phyloP scores from a whole-genome alignment of 768 basidiomycete species.

The Mycena leptocephala region DNA sequence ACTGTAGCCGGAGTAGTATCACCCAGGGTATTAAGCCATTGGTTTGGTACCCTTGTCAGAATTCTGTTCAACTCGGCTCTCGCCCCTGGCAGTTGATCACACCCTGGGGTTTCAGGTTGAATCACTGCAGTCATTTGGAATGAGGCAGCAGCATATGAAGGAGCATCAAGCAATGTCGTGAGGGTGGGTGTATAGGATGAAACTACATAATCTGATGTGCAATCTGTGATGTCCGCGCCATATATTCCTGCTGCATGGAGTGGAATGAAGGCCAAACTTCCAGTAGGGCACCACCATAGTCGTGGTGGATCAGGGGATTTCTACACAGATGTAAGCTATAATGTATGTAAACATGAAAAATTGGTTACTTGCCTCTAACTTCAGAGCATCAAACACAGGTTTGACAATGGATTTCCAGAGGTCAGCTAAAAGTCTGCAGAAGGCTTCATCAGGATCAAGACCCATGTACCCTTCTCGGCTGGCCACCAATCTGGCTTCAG shows the following conservation, averaged over 20 bases:
- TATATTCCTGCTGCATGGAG: neutral
- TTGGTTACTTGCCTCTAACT: neutral
- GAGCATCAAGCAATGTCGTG: neutral
- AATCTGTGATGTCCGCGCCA: neutral
- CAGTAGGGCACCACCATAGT: neutral
- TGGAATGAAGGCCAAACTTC: neutral
- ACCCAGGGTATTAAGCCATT: neutral
- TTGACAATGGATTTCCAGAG: neutral
- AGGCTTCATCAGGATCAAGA: neutral
- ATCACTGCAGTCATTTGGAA: neutral
- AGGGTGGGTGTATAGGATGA: no score
- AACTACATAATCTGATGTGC: no score
- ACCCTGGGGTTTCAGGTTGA: neutral
- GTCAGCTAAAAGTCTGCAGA: neutral
- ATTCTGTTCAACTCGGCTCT: neutral
- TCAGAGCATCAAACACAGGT: neutral
- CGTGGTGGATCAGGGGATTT: neutral
- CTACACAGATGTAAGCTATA: neutral
- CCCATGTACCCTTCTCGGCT: neutral
- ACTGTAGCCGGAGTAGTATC: neutral
- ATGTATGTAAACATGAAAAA: neutral
- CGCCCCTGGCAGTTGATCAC: neutral
- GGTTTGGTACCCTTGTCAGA: neutral
- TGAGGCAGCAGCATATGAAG: neutral
- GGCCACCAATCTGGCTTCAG: neutral